Base-by-base conservation (phyloP, 495 filamentous ascomycete species). In the Hyphodiscus hymeniophilus region DNA sequence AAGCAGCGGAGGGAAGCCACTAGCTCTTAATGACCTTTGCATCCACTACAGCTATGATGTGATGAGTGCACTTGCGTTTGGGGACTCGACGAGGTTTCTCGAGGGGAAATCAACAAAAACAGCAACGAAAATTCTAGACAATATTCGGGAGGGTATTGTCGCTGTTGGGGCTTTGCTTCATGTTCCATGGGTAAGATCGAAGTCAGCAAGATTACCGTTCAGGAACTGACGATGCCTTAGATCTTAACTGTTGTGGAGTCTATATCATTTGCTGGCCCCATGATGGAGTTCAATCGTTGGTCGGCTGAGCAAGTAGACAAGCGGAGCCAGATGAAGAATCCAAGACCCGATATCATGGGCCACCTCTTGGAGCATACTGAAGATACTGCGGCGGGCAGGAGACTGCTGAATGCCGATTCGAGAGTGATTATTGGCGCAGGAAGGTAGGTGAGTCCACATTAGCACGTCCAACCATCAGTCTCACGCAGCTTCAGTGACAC, bases 341-440 rank as follows among this genome's bases (percentile, higher is more conserved):
- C 34, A 18, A 44, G 30, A 15, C 48, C 48, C 1, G 48, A 50
- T 44, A 43, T 50, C n/a, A 50, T 50, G 32, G 48, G 39, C 3
- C 40, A 50, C 23, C 17, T 50, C 2, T 3, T 50, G 8, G 30
- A 21, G 13, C 5, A 34, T 17, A 44, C 39, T 17, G n/a, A 23
- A 28, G 31, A 50, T 18, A n/a, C 31, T 24, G 10, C 28, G n/a
- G 32, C 7, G 8, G 48, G 48, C 4, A 50, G 30, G 20, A 38
- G 28, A 12, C 40, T 50, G 33, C 21, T 55, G n/a, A 12, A 38
- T n/a, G 24, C 22, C 6, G 52, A 55, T n/a, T 11, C 13, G 18
- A 38, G 46, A 6, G 23, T 50, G 2, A 31, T 55, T 34, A 42
- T 55, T 36, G 47, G 47, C 20, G 52, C 52, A n/a, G 52, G 52